phyloP scores from a whole-genome alignment of 2,329 filamentous ascomycete species.

The Aspergillus pseudoterreus region DNA sequence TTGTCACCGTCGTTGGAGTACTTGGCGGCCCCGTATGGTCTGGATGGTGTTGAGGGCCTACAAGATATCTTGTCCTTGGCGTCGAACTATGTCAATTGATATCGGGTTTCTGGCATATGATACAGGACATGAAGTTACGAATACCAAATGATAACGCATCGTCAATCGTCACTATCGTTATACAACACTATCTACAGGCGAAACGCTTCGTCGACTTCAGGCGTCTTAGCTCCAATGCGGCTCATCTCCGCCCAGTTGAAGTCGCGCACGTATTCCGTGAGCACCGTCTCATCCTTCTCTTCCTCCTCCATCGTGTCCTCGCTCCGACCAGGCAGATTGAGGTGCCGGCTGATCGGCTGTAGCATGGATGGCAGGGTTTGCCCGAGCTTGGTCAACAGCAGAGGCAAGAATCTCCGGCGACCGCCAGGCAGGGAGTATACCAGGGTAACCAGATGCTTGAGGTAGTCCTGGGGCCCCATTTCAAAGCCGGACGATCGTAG shows the following conservation, averaged over 20 bases:
- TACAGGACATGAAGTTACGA: background rate
- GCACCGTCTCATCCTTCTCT: background rate
- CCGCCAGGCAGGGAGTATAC: conserved; percentile 70
- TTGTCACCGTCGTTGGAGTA: background rate
- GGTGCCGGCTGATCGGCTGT: conserved; percentile 15
- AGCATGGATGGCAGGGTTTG: conserved; percentile 58
- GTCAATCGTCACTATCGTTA: background rate
- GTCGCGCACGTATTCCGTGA: background rate
- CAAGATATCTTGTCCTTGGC: conserved; percentile 19
- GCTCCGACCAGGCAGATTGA: conserved; percentile 11
- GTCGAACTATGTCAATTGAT: background rate
- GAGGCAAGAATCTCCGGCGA: conserved; percentile 70
- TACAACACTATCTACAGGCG: background rate
- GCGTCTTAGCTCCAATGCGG: conserved; percentile 18
- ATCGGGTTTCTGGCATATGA: background rate
- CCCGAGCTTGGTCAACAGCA: conserved; percentile 71
- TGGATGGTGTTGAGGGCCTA: conserved; percentile 13
- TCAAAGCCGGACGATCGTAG: conserved; percentile 60
- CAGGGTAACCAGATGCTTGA: conserved; percentile 65
- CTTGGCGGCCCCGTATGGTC: conserved; percentile 6
- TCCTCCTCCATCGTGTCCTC: background rate
- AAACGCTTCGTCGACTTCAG: conserved; percentile 17
- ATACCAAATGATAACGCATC: background rate
- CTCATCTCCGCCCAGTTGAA: conserved; percentile 21
- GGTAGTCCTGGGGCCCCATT: conserved; percentile 67